Evolutionary conservation across 805 yeast genomes (phyloP).

Genomic region (Candida railenensis): DNA sequence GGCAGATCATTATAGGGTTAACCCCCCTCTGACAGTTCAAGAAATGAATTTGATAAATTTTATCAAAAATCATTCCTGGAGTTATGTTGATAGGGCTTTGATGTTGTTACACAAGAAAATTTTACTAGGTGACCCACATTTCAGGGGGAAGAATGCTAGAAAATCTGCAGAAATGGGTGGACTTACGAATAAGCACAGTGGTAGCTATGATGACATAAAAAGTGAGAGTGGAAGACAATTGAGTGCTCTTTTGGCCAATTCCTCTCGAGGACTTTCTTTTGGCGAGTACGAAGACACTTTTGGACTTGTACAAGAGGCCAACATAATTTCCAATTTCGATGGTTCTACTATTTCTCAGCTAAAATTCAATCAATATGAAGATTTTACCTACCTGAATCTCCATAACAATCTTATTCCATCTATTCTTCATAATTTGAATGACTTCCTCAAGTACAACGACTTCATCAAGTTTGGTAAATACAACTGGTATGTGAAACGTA

Average conservation of each 20-base stretch:
- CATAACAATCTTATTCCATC: constrained; percentile 56
- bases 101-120: constrained; percentile 44
- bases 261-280: constrained; percentile 26
- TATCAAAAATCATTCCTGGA: constrained; percentile 47
- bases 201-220: not conserved
- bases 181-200: not conserved
- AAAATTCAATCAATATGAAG: constrained; percentile 32
- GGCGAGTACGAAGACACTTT: constrained; percentile 41
- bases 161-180: not conserved
- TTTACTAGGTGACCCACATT: constrained; percentile 28
- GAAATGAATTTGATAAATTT: constrained; percentile 46
- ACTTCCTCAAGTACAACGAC: constrained; percentile 52
- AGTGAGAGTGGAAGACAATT: not conserved
- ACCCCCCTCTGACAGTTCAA: constrained; percentile 37
- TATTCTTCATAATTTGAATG: constrained; percentile 54
- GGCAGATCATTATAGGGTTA: constrained; percentile 29
- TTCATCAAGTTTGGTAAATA: constrained; percentile 51
- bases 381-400: constrained; percentile 51
- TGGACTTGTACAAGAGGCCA: constrained; percentile 36
- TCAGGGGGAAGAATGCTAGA: not conserved
- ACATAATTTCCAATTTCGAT: constrained; percentile 37
- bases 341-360: constrained; percentile 36
- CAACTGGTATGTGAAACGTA: constrained; percentile 61
- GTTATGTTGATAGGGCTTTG: constrained; percentile 55
- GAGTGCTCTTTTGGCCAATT: not conserved